A percentile compares a stretch with the other conserved stretches of the same genome.
Conservation (phyloP, 306 rosid genomes). For the Gleditsia sinensis region DNA sequence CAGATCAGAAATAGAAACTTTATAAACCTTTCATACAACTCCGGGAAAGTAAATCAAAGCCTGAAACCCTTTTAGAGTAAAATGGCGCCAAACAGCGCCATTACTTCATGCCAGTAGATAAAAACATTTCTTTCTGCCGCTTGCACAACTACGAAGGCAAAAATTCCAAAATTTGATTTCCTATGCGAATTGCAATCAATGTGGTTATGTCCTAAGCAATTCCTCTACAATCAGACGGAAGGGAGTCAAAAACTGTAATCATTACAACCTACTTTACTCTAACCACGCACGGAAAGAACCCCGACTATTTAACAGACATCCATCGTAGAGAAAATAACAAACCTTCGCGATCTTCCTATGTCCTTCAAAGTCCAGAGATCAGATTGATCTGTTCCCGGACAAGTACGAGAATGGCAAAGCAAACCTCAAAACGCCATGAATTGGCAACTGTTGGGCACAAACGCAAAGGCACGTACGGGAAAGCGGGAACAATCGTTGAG, state of each 20-base stretch:
- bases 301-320: not conserved
- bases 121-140: not conserved
- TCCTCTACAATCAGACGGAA: not conserved
- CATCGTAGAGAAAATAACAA: conserved; percentile 18
- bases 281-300: not conserved
- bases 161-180: not conserved
- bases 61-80: not conserved
- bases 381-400: conserved; percentile 2
- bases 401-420: conserved; percentile 13
- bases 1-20: not conserved
- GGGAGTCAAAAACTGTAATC: not conserved
- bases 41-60: not conserved
- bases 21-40: not conserved
- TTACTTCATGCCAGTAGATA: not conserved
- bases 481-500: conserved; percentile 16
- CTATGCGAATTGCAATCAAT: conserved; percentile 3
- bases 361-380: conserved; percentile 35
- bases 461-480: not conserved
- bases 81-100: conserved; percentile 27
- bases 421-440: not conserved
- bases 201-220: not conserved
- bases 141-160: not conserved
- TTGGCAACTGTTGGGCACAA: not conserved
- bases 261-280: not conserved
- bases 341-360: conserved; percentile 46